A percentile compares a stretch with the other conserved stretches of the same genome.
Evolutionary conservation across 1,139 yeast species (phyloP).

Genomic region (Lodderomyces elongisporus): DNA sequence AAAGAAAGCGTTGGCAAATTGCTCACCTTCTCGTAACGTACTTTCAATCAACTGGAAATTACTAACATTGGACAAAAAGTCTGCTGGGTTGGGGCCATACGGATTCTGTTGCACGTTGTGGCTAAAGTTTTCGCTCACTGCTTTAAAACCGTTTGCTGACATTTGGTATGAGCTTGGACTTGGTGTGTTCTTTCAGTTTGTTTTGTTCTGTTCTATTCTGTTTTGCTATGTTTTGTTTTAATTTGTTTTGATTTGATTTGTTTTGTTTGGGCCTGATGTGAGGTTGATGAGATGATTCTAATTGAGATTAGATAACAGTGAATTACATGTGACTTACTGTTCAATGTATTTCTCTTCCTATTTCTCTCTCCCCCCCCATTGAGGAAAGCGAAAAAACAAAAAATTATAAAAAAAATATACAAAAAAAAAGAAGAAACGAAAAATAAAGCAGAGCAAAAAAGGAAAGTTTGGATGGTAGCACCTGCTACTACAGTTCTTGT

Average conservation of each 20-base stretch:
- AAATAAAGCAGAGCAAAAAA: too few species aligned
- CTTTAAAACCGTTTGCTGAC: slow-evolving; percentile 8
- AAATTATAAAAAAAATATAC: too few species aligned
- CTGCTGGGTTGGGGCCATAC: slow-evolving; percentile 94
- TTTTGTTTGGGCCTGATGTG: background rate
- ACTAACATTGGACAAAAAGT: slow-evolving; percentile 82
- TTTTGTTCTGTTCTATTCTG: background rate
- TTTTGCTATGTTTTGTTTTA: too few species aligned
- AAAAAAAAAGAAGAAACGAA: too few species aligned
- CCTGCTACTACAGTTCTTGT: too few species aligned
- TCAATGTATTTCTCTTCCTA: too few species aligned
- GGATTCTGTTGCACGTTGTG: slow-evolving; percentile 48
- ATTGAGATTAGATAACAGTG: too few species aligned
- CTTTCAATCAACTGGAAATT: slow-evolving; percentile 92
- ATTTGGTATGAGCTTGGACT: background rate
- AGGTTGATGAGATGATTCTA: background rate
- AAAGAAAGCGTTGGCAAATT: slow-evolving; percentile 96
- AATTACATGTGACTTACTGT: too few species aligned
- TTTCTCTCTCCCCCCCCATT: too few species aligned
- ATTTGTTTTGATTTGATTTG: too few species aligned
- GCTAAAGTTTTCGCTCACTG: slow-evolving; percentile 8
- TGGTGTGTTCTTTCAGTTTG: background rate
- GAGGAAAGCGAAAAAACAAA: too few species aligned
- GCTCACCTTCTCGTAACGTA: slow-evolving; percentile 97
- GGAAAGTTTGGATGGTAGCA: too few species aligned